Evolutionary conservation across 495 filamentous ascomycete genomes (phyloP).

Genomic region (Aspergillus wentii): DNA sequence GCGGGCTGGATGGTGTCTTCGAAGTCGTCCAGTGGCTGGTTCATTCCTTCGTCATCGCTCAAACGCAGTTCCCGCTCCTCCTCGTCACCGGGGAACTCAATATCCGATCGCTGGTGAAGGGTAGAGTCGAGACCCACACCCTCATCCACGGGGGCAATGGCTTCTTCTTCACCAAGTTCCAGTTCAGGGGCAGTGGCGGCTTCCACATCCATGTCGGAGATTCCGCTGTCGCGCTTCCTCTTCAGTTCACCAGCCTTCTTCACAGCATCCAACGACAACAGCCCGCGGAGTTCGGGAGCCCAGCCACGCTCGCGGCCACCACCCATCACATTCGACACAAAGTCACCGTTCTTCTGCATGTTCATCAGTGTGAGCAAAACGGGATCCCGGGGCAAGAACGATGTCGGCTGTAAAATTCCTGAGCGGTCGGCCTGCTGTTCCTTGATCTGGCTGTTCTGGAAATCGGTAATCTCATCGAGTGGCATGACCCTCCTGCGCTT

Average conservation of each 20-base stretch:
- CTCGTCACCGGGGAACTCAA: slow-evolving; percentile 65
- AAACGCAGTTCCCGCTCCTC: slow-evolving; percentile 31
- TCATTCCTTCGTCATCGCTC: slow-evolving; percentile 52
- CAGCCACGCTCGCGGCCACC: slow-evolving; percentile 71
- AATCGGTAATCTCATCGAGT: slow-evolving; percentile 60
- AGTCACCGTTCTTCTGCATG: slow-evolving; percentile 81
- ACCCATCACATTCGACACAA: slow-evolving; percentile 71
- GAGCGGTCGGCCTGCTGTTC: slow-evolving; percentile 73
- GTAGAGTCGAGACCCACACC: slow-evolving; percentile 51
- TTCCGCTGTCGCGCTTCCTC: slow-evolving; percentile 86
- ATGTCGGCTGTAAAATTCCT: slow-evolving; percentile 71
- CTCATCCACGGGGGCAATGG: slow-evolving; percentile 37
- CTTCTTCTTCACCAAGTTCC: slow-evolving; percentile 63
- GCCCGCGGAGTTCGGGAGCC: slow-evolving; percentile 85
- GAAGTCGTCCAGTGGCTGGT: slow-evolving; percentile 47
- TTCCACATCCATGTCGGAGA: slow-evolving; percentile 71
- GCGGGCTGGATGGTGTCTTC: slow-evolving; percentile 79
- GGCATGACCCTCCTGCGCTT: slow-evolving; percentile 75
- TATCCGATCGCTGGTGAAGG: slow-evolving; percentile 37
- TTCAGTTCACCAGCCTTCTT: slow-evolving; percentile 77
- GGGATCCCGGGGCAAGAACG: slow-evolving; percentile 81
- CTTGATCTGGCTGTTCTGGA: slow-evolving; percentile 59
- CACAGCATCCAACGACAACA: slow-evolving; percentile 78
- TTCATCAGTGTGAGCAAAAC: slow-evolving; percentile 81
- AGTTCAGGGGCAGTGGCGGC: slow-evolving; percentile 62